Base-by-base conservation (phyloP, 805 yeast species). In the Cyberlindnera petersonii region DNA sequence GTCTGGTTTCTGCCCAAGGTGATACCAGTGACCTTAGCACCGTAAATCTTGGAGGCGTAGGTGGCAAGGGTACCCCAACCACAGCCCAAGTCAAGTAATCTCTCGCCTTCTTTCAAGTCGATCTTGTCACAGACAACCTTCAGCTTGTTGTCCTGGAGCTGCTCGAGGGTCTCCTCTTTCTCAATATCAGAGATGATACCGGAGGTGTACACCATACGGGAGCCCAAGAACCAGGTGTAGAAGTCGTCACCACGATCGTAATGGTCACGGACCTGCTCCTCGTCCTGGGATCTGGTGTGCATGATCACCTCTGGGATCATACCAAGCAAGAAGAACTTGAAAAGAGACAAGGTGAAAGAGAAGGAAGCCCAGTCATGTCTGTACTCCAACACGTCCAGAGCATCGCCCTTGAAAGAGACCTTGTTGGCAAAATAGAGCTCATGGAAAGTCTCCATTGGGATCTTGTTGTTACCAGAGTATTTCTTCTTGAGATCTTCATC, bases 181-280 rank as follows among this genome's bases (percentile, higher is more conserved):
- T 68, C 68, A 55, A 79, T 82, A 61, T 87, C 95, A 46, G 77
- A 60, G 56, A 88, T 79, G 38, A 85, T 68, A 59, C 96, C 96
- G 17, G 91, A 79, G 26, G 96, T 88, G 69, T 87, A 88, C 61
- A 88, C 74, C 96, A 87, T 87, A 65, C 96, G 79, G 47, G 95
- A 93, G 45, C 96, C 96, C 53, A 87, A 70, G 71, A 87, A 87
- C 94, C 94, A 87, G 40, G 88, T 68, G 75, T 88, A 88, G 65
- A 87, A 87, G 65, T 88, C 96, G 60, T 87, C 96, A 64, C 96
- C 96, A 54, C 96, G 84, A 70, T 88, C 96, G 63, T 87, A 87
- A 68, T 87, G 95, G 57, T 84, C 96, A 65, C 95, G 79, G 41
- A 87, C 96, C 66, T 87, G 96, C 66, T 87, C 96, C 69, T 87